These are phyloP conservation scores for Hamiltosporidium magnivora DNA, from an alignment of 371 early-diverging fungal species.

Conservation along the genomic window DNA sequence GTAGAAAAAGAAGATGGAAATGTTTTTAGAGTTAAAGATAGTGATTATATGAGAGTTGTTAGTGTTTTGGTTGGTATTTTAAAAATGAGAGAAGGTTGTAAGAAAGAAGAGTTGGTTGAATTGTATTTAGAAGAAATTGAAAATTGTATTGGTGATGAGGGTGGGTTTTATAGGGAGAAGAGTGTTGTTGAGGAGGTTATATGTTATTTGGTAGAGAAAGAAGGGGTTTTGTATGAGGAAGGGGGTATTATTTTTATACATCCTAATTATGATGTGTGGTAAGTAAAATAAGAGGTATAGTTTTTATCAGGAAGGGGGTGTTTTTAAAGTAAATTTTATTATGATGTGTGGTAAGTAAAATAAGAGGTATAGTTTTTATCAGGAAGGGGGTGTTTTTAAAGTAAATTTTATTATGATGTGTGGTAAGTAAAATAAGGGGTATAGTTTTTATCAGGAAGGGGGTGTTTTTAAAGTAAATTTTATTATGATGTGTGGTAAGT, in stretches of 20 bases:
- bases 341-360: constrained; percentile 9
- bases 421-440: not conserved
- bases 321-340: constrained; percentile 51
- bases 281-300: not conserved
- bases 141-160: constrained; percentile 62
- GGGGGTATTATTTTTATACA: constrained; percentile 50
- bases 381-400: constrained; percentile 38
- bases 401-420: constrained; percentile 50
- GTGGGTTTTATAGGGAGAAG: constrained; percentile 61
- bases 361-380: constrained; percentile 19
- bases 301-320: constrained; percentile 45
- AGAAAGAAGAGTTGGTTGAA: constrained; percentile 62
- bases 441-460: constrained; percentile 38
- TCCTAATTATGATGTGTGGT: constrained; percentile 47
- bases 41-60: constrained; percentile 40
- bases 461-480: constrained; percentile 46
- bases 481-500: constrained; percentile 25
- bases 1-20: constrained; percentile 54
- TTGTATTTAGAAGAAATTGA: constrained; percentile 66
- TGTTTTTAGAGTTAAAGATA: constrained; percentile 40
- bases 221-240: constrained; percentile 51
- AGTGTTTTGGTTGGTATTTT: constrained; percentile 42
- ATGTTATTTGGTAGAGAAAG: constrained; percentile 56
- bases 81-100: constrained; percentile 26
- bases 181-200: constrained; percentile 65